These are phyloP conservation scores for Botrytis hyacinthi DNA, from an alignment of 2,329 filamentous ascomycete species.

Conservation along the genomic window DNA sequence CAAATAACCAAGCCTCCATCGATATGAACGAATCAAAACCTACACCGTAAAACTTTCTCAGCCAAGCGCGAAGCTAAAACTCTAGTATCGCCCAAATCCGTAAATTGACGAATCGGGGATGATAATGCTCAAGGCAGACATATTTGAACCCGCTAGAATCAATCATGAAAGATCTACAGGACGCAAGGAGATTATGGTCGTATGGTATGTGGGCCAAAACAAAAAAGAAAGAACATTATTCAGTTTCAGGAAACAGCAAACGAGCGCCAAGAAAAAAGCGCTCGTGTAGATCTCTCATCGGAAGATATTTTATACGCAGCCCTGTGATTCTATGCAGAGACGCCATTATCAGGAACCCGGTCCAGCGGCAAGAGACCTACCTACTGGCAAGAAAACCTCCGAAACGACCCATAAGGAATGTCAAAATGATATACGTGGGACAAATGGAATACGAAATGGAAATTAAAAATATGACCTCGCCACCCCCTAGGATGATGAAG, in stretches of 20 bases:
- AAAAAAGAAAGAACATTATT: background rate
- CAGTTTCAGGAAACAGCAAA: background rate
- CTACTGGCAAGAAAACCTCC: background rate
- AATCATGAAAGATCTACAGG: background rate
- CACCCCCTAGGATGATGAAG: background rate
- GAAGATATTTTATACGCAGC: background rate
- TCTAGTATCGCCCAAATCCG: background rate
- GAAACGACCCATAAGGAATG: background rate
- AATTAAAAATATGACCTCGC: background rate
- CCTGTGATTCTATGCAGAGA: conserved; percentile 8
- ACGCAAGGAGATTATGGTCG: background rate
- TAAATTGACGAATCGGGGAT: background rate
- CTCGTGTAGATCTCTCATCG: background rate
- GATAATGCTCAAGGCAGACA: background rate
- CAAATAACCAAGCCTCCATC: background rate
- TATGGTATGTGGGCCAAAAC: background rate
- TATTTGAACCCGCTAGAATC: background rate
- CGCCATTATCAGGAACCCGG: background rate
- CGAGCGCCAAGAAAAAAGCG: background rate
- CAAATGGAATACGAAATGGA: background rate
- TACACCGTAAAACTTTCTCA: too few species aligned
- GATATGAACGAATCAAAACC: background rate
- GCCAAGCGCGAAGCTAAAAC: background rate
- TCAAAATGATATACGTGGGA: background rate
- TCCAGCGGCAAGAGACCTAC: background rate